These are phyloP conservation scores for Aspergillus sclerotiicarbonarius DNA, from an alignment of 495 filamentous ascomycete genomes.

Conservation along the genomic window DNA sequence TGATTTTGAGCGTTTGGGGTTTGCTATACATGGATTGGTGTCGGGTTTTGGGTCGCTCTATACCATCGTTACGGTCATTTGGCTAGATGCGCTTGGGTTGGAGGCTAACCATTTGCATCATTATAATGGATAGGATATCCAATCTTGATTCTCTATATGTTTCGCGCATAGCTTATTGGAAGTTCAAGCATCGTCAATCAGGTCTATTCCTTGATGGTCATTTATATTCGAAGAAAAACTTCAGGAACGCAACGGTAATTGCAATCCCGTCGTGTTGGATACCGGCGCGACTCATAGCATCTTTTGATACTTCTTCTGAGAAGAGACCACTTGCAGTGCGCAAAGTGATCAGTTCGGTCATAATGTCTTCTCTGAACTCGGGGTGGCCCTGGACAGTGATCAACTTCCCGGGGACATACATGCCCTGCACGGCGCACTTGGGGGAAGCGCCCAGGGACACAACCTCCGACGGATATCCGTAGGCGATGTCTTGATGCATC, in stretches of 20 bases:
- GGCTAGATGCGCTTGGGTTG: not conserved
- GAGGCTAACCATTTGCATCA: not conserved
- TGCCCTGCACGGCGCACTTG: conserved; percentile 73
- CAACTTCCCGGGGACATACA: conserved; percentile 63
- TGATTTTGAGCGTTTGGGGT: not conserved
- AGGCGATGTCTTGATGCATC: conserved; percentile 87
- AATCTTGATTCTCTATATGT: conserved; percentile 4
- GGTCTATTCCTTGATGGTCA: not conserved
- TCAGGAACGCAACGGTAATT: conserved; percentile 67
- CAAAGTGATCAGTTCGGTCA: conserved; percentile 61
- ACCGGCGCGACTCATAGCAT: conserved; percentile 62
- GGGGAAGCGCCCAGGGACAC: conserved; percentile 64
- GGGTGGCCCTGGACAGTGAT: conserved; percentile 91
- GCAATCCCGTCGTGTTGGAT: conserved; percentile 72
- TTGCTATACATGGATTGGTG: not conserved
- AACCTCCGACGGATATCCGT: conserved; percentile 57
- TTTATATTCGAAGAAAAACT: conserved; percentile 57
- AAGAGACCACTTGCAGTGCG: conserved; percentile 66
- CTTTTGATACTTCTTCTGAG: conserved; percentile 57
- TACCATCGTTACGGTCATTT: not conserved
- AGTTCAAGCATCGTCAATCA: not conserved
- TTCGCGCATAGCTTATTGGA: not conserved
- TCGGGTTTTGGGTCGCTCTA: not conserved
- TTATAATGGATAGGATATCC: not conserved
- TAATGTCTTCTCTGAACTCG: conserved; percentile 77